Evolutionary conservation across 148 eudicot genomes (phyloP).

Genomic region (Amaranthus palmeri): DNA sequence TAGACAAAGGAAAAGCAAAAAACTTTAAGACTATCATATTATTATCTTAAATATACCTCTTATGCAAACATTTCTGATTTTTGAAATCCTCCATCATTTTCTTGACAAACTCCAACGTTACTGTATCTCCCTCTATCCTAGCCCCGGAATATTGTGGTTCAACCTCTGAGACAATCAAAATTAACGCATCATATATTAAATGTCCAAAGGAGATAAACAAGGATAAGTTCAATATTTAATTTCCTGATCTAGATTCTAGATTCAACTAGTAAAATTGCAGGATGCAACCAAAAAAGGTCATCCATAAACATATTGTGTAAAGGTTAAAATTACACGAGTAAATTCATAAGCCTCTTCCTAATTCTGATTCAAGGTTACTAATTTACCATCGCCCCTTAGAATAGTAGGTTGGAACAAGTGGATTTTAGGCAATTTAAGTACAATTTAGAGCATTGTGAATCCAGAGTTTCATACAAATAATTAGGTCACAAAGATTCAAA

Average conservation of each 20-base stretch:
- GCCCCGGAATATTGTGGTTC: slow-evolving; percentile 97
- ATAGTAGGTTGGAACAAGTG: too few relatives aligned
- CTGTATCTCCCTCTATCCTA: slow-evolving; percentile 81
- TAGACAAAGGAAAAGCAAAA: too few relatives aligned
- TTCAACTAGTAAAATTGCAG: background rate
- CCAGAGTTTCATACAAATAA: too few relatives aligned
- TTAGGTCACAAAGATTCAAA: too few relatives aligned
- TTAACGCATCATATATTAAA: slow-evolving; percentile 1
- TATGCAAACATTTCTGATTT: slow-evolving; percentile 79
- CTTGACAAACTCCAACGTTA: slow-evolving; percentile 89
- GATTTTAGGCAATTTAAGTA: too few relatives aligned
- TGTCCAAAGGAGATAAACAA: slow-evolving; percentile 6
- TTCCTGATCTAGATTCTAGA: background rate
- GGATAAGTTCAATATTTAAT: background rate
- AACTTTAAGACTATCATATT: background rate
- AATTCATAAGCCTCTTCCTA: too few relatives aligned
- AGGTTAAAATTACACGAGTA: too few relatives aligned
- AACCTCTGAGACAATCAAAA: slow-evolving; percentile 53
- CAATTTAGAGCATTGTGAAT: too few relatives aligned
- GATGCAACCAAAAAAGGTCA: background rate
- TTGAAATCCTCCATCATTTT: slow-evolving; percentile 93
- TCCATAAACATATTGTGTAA: background rate
- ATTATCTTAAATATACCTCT: slow-evolving; percentile 43
- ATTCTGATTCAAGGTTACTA: too few relatives aligned
- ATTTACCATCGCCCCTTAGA: too few relatives aligned